Percentiles rank a stretch among this genome's conserved stretches.
Conservation (phyloP, 169 alveolate genomes). For the Plasmodium knowlesi region DNA sequence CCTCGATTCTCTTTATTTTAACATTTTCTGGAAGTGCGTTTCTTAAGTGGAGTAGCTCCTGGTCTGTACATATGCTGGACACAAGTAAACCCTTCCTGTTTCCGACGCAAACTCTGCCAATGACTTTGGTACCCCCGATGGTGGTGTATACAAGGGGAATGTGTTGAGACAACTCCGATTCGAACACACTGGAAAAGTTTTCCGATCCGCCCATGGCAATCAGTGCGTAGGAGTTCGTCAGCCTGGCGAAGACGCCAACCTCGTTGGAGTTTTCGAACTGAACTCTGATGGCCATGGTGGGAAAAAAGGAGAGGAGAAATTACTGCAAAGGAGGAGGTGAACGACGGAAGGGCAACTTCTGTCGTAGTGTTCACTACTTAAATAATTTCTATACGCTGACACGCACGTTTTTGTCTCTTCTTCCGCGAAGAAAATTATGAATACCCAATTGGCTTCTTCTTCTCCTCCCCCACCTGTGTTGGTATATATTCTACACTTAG, state of each 20-base stretch:
- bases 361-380: neutral
- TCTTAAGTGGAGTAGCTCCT: constrained; percentile 96
- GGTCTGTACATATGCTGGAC: constrained; percentile 97
- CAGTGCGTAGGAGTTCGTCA: constrained; percentile 96
- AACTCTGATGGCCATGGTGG: constrained; percentile 79
- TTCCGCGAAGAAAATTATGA: neutral
- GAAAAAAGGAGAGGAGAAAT: neutral
- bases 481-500: neutral
- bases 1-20: constrained; percentile 97
- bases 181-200: constrained; percentile 96
- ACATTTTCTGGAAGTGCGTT: constrained; percentile 97
- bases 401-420: neutral
- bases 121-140: constrained; percentile 97
- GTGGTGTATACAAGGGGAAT: constrained; percentile 97
- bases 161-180: constrained; percentile 94
- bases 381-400: neutral
- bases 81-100: constrained; percentile 97
- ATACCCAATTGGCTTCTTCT: neutral
- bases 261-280: constrained; percentile 97
- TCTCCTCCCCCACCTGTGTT: neutral
- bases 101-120: constrained; percentile 97
- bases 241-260: constrained; percentile 97
- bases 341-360: neutral
- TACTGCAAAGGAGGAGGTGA: neutral
- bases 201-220: constrained; percentile 97